Evolutionary conservation across 2,329 filamentous ascomycete species (phyloP).

Genomic region (Thelonectria olida): DNA sequence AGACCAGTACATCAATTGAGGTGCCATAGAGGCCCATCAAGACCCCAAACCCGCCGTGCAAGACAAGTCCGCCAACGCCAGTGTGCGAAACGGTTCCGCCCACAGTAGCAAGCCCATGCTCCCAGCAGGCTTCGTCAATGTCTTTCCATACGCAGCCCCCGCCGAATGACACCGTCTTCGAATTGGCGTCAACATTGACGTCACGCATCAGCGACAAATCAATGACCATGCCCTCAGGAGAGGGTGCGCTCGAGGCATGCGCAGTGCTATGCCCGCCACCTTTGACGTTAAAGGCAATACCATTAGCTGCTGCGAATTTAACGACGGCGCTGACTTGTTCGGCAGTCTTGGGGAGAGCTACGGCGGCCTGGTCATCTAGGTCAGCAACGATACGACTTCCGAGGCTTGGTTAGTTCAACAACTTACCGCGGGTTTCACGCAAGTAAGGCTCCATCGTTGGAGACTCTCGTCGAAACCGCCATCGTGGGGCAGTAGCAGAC

Average conservation of each 20-base stretch:
- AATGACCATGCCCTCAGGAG: constrained; percentile 63
- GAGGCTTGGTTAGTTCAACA: background rate
- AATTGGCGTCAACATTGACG: constrained; percentile 57
- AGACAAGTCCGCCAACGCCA: constrained; percentile 66
- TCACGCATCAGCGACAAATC: constrained; percentile 61
- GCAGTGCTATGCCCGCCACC: constrained; percentile 66
- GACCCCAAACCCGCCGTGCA: constrained; percentile 68
- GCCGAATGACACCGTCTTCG: constrained; percentile 56
- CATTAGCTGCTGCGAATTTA: constrained; percentile 53
- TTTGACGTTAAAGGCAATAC: constrained; percentile 60
- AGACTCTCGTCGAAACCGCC: constrained; percentile 47
- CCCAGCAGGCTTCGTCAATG: constrained; percentile 60
- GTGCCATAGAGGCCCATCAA: constrained; percentile 64
- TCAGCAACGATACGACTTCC: background rate
- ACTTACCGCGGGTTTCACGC: constrained; percentile 46
- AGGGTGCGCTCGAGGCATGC: constrained; percentile 52
- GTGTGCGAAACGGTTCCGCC: constrained; percentile 71
- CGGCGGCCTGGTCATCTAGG: constrained; percentile 48
- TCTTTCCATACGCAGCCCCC: constrained; percentile 64
- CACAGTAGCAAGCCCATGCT: constrained; percentile 64
- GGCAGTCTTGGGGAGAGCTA: constrained; percentile 52
- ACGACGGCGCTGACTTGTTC: constrained; percentile 54
- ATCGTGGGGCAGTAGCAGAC: constrained; percentile 45
- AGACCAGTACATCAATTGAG: constrained; percentile 52
- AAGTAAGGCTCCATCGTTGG: constrained; percentile 49